Evolutionary conservation across 2,329 filamentous ascomycete species (phyloP), one percentile per base, ranked within the genome.

Genomic region (Aspergillus fructus): DNA sequence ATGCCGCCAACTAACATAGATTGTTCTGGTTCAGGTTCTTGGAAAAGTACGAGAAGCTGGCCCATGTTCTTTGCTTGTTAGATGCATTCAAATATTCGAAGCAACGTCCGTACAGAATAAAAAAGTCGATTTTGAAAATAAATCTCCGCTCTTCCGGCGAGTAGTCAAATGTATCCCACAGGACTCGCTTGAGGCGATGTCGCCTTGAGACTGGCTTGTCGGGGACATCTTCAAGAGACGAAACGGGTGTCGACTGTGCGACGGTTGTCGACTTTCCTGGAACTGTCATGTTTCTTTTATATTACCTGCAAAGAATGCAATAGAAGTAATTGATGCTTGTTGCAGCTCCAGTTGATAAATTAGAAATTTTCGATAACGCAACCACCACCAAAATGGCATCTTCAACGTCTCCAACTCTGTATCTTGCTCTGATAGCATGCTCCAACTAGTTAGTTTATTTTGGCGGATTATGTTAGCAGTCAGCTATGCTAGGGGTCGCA

Each of bases 21-120:
- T 45, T 52, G 15, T 52, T 52, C 24, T 27, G 24, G 12, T 52
- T 52, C n/a, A 43, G 40, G 40, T 52, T 43, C 49, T 52, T 52
- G 5, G 49, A 52, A n/a, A 52, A 52, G 12, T 43, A 52, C n/a
- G 40, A 52, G 39, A 52, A 52, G 6, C 49, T 52, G 5, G 49
- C 49, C 49, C 49, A 52, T 42, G 49, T 52, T 17, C 40, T 52
- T 33, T 7, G 2, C 2, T 19, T 12, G 19, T 49, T 17, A 39
- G 33, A 3, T 8, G 11, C 3, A 46, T 13, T 21, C 12, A 24
- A 3, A 3, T 1, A 12, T n/a, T 27, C 13, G 4, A 15, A 3
- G 24, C 3, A 0, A 39, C 1, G 15, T 15, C n/a, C 9, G 11
- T 51, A 42, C 49, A 52, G 40, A 17, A 52, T 52, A 17, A 43